A percentile compares a stretch with the other conserved stretches of the same genome.
phyloP scores from a whole-genome alignment of 495 filamentous ascomycete genomes.

The Corynascus novoguineensis region DNA sequence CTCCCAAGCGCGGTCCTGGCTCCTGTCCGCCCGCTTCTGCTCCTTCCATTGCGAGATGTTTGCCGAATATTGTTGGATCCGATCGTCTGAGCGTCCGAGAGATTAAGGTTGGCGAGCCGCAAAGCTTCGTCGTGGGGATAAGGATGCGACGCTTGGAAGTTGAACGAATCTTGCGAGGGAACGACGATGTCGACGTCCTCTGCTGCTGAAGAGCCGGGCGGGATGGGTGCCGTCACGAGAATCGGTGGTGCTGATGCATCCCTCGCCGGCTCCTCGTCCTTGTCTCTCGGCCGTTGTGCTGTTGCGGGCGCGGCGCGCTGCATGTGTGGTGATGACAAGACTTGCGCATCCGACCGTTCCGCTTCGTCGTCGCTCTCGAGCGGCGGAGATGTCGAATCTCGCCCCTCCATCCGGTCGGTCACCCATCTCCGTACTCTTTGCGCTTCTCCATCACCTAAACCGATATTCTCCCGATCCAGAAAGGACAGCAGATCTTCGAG shows the following conservation, averaged over 20 bases:
- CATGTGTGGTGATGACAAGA: constrained; percentile 55
- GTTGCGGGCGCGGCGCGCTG: constrained; percentile 47
- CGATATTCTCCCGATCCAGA: constrained; percentile 73
- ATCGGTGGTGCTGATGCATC: constrained; percentile 35
- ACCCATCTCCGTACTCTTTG: constrained; percentile 81
- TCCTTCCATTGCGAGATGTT: constrained; percentile 45
- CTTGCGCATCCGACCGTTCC: constrained; percentile 45
- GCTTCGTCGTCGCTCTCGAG: constrained; percentile 73
- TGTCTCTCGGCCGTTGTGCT: constrained; percentile 33
- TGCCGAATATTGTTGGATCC: constrained; percentile 24
- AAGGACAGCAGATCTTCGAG: constrained; percentile 83
- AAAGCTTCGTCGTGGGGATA: constrained; percentile 67
- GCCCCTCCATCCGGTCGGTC: constrained; percentile 66
- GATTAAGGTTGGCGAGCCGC: constrained; percentile 47
- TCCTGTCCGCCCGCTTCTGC: constrained; percentile 32
- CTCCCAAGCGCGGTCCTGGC: constrained; percentile 46
- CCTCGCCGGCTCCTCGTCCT: constrained; percentile 39
- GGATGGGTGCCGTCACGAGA: constrained; percentile 12
- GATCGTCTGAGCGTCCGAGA: constrained; percentile 39
- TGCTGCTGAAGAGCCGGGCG: constrained; percentile 25
- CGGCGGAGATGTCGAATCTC: constrained; percentile 38
- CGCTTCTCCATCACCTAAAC: constrained; percentile 71
- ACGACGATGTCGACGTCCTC: constrained; percentile 34
- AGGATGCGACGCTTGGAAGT: constrained; percentile 63
- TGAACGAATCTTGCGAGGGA: constrained; percentile 53